phyloP scores from a whole-genome alignment of 2,329 filamentous ascomycete genomes.

The Nemania abortiva region DNA sequence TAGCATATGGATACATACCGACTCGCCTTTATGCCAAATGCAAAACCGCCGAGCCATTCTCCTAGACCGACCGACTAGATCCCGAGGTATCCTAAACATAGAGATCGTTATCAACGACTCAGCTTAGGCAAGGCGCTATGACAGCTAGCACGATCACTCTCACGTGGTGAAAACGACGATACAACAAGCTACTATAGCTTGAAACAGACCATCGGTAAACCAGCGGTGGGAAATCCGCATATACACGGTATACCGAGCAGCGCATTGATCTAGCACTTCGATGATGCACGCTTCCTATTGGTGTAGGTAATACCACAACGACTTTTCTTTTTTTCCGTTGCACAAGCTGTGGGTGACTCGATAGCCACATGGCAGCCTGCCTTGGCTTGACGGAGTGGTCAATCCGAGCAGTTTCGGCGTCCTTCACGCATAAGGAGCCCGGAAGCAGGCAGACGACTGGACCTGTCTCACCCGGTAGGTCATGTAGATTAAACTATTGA shows the following conservation, averaged over 20 bases:
- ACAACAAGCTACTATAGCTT: neutral
- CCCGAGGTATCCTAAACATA: neutral
- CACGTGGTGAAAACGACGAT: neutral
- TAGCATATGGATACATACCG: neutral
- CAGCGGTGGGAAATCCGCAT: neutral
- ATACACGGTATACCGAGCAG: neutral
- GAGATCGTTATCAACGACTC: conserved; percentile 1
- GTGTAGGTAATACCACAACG: neutral
- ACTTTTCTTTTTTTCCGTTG: conserved; percentile 1
- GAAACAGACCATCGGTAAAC: neutral
- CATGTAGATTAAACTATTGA: neutral
- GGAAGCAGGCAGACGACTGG: conserved; percentile 1
- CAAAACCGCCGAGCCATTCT: neutral
- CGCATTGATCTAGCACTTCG: neutral
- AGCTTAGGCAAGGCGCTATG: conserved; percentile 4
- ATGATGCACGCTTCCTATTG: neutral
- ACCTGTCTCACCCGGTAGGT: neutral
- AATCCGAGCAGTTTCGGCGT: neutral
- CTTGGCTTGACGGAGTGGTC: neutral
- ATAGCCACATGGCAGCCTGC: neutral
- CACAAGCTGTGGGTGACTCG: neutral
- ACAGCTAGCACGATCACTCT: neutral
- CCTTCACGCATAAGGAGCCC: neutral
- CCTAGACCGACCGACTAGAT: neutral
- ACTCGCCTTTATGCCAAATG: neutral